A percentile compares a stretch with the other conserved stretches of the same genome.
phyloP scores from a whole-genome alignment of 1,284 basidiomycete species.

The Heliocybe sulcata region DNA sequence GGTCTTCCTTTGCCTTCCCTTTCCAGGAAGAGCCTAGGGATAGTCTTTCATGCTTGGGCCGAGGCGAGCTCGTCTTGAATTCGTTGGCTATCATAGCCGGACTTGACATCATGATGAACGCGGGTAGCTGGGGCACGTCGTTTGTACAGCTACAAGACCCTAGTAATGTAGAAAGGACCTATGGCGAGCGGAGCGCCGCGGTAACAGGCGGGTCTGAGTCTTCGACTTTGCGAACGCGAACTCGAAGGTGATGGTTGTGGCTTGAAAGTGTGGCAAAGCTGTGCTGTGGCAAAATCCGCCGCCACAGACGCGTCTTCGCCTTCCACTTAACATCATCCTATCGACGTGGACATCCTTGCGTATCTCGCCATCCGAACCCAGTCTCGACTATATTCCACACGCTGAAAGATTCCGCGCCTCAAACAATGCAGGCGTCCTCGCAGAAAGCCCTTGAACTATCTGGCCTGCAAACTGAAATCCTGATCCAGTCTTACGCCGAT shows the following conservation, averaged over 20 bases:
- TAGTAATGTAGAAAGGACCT: too few species aligned
- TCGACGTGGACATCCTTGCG: too few species aligned
- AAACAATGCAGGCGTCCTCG: conserved; percentile 6
- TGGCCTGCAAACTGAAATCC: conserved; percentile 61
- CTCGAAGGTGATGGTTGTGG: too few species aligned
- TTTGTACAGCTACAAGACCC: too few species aligned
- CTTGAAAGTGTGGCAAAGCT: too few species aligned
- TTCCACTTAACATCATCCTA: too few species aligned
- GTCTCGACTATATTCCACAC: neutral
- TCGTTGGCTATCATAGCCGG: neutral
- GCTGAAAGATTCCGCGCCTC: neutral
- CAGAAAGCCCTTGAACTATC: conserved; percentile 38
- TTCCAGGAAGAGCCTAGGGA: conserved; percentile 25
- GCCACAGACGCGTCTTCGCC: neutral
- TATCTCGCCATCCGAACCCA: neutral
- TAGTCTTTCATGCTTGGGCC: neutral
- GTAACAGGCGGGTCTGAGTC: too few species aligned
- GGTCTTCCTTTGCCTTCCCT: conserved; percentile 47
- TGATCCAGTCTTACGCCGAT: conserved; percentile 77
- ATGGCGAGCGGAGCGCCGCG: too few species aligned
- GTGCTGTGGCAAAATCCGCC: neutral
- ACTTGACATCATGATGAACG: neutral
- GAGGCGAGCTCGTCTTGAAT: neutral
- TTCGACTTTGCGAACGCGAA: too few species aligned
- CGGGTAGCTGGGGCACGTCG: neutral